Base-by-base conservation (phyloP, 1,284 basidiomycete genomes). In the Ustilago sp. region DNA sequence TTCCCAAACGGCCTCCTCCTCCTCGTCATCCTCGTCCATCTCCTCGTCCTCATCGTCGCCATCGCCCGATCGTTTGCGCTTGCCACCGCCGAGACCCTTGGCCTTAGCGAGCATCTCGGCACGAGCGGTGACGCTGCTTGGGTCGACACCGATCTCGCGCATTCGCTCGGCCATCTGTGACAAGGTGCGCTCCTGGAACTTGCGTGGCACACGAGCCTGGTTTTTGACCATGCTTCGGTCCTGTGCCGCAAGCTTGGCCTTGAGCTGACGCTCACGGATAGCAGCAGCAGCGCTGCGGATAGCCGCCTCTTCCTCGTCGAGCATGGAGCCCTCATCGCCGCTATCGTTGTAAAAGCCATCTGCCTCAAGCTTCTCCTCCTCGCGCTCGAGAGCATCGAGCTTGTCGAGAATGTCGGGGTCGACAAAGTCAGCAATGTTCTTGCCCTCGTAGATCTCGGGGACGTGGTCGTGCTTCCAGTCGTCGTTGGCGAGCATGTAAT, bases 361-460 rank as follows among this genome's bases (percentile, higher is more conserved):
- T 1, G 92, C 92, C 86, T 95, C 90, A 34, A 99, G 90, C 83
- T 90, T 91, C 88, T 98, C 96, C 87, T 99, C 96, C 86, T 99
- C 96, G 43, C 93, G 91, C 88, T 99, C 97, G 61, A 99, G 91
- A 11, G 94, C 96, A 85, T 98, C 96, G 67, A 99, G 91, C 88
- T 94, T 95, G 87, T 95, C 94, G 47, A 91, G 91, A 79, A 99
- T 99, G 85, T 99, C 97, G n/a, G 95, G 93, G 87, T 99, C 97
- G 87, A 99, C 93, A 82, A 99, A 99, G 89, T 99, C 96, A 45
- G 95, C 95, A 64, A 99, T 89, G 88, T 99, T 99, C 90, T 98
- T 98, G 88, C 96, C 97, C 79, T 98, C 91, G 91, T 94, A 91
- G 84, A 99, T 93, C 88, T 99, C 97, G 34, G 96, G 97, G 31